phyloP scores from a whole-genome alignment of 2,329 filamentous ascomycete species.

The Colletotrichum musicola region DNA sequence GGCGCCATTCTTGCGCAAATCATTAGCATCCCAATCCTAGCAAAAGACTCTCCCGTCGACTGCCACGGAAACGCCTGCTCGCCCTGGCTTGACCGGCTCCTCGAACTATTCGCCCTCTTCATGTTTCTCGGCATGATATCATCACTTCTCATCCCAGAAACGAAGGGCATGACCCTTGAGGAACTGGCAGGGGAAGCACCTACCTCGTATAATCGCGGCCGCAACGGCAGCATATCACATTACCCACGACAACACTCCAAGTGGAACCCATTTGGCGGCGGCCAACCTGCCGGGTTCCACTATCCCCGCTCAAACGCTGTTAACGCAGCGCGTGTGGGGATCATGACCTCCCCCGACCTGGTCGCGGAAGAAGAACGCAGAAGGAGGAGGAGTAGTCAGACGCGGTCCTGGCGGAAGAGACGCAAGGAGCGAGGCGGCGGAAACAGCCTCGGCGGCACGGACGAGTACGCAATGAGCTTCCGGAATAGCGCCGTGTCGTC shows the following conservation, averaged over 20 bases:
- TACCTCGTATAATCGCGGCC: constrained; percentile 67
- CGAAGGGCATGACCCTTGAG: constrained; percentile 80
- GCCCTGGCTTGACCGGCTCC: constrained; percentile 77
- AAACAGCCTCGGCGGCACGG: constrained; percentile 34
- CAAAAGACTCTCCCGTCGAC: constrained; percentile 64
- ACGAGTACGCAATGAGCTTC: constrained; percentile 40
- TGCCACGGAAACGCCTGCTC: constrained; percentile 63
- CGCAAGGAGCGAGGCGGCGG: constrained; percentile 41
- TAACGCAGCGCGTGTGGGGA: constrained; percentile 52
- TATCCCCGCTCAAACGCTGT: constrained; percentile 54
- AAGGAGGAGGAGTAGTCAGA: constrained; percentile 32
- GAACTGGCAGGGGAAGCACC: constrained; percentile 76
- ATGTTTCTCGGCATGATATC: constrained; percentile 80
- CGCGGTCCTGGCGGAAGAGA: constrained; percentile 38
- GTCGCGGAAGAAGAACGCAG: constrained; percentile 41
- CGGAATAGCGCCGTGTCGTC: constrained; percentile 42
- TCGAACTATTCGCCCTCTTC: constrained; percentile 84
- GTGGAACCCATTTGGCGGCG: constrained; percentile 64
- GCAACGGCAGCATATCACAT: constrained; percentile 61
- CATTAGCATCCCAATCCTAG: constrained; percentile 73
- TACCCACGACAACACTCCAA: constrained; percentile 48
- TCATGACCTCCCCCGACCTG: constrained; percentile 59
- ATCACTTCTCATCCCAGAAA: constrained; percentile 82
- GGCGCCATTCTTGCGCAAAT: constrained; percentile 77
- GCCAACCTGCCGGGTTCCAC: constrained; percentile 63